Percentiles rank a stretch among this genome's conserved stretches.
Evolutionary conservation across 1,139 yeast genomes (phyloP).

Genomic region (Candida albicans): DNA sequence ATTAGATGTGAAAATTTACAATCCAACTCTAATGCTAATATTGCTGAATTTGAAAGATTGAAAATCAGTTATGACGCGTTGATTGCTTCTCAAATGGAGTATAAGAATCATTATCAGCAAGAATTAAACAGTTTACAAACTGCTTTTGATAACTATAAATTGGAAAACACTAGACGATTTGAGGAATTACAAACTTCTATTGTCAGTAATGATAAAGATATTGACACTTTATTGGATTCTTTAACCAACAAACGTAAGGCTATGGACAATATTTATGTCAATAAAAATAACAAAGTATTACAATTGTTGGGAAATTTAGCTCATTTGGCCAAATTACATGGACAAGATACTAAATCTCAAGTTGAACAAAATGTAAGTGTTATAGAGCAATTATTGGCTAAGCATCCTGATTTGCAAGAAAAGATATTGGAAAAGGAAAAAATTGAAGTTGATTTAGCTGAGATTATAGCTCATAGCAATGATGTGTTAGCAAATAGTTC

Average conservation of each 20-base stretch:
- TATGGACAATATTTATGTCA: conserved; percentile 46
- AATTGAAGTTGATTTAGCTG: conserved; percentile 35
- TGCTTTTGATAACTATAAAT: conserved; percentile 38
- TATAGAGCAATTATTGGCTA: conserved; percentile 29
- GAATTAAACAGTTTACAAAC: conserved; percentile 28
- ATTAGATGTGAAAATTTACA: conserved; percentile 50
- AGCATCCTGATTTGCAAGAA: conserved; percentile 39
- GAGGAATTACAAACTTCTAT: conserved; percentile 30
- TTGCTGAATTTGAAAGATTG: conserved; percentile 57
- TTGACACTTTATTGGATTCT: conserved; percentile 44
- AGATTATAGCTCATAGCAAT: conserved; percentile 34
- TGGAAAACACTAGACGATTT: conserved; percentile 32
- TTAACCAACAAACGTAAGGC: conserved; percentile 41
- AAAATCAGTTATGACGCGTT: conserved; percentile 65
- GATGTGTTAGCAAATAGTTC: conserved; percentile 34
- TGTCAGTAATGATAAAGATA: conserved; percentile 42
- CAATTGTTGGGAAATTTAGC: conserved; percentile 48
- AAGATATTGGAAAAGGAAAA: conserved; percentile 29
- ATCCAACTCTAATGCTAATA: conserved; percentile 45
- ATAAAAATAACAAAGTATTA: conserved; percentile 47
- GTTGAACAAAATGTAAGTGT: conserved; percentile 35
- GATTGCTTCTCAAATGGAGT: conserved; percentile 55
- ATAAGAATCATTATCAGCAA: conserved; percentile 50
- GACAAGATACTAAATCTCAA: conserved; percentile 42
- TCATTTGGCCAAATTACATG: conserved; percentile 47